phyloP scores from a whole-genome alignment of 768 basidiomycete genomes.

The Obba rivulosa region DNA sequence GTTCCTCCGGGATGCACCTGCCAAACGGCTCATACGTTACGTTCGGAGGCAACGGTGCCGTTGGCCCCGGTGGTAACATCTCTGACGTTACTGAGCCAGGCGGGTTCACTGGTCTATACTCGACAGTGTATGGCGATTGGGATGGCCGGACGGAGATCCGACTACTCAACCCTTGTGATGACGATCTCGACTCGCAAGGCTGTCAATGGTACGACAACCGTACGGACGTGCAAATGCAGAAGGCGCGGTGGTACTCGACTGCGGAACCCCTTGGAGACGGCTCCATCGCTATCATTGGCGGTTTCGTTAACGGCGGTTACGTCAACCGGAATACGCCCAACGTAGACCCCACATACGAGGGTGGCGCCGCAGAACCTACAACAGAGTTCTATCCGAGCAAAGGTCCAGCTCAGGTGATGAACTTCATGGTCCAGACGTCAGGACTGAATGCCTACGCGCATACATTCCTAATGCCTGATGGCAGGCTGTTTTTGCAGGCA shows the following conservation, averaged over 20 bases:
- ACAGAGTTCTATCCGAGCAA: conserved; percentile 78
- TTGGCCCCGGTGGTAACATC: conserved; percentile 58
- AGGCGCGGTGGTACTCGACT: conserved; percentile 72
- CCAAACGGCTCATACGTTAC: conserved; percentile 74
- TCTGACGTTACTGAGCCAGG: conserved; percentile 34
- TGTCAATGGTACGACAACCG: conserved; percentile 76
- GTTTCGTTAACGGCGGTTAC: conserved; percentile 74
- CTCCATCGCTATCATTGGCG: conserved; percentile 73
- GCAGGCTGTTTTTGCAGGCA: conserved; percentile 77
- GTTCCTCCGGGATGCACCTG: conserved; percentile 77
- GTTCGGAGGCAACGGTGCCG: conserved; percentile 75
- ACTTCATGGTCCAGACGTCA: conserved; percentile 66
- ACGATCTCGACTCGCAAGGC: conserved; percentile 35
- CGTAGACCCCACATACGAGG: conserved; percentile 53
- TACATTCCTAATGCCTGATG: conserved; percentile 69
- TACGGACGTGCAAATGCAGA: conserved; percentile 57
- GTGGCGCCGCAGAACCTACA: conserved; percentile 74
- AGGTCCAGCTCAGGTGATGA: conserved; percentile 46
- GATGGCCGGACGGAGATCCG: conserved; percentile 80
- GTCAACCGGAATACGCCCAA: conserved; percentile 73
- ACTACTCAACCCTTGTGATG: conserved; percentile 68
- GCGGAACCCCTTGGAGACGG: conserved; percentile 76
- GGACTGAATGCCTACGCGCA: conserved; percentile 78
- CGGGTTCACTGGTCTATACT: conserved; percentile 45
- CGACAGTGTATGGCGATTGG: conserved; percentile 69